Evolutionary conservation across 169 alveolate genomes (phyloP), one percentile per base, ranked within the genome.

Genomic region (Plasmodium fragile): DNA sequence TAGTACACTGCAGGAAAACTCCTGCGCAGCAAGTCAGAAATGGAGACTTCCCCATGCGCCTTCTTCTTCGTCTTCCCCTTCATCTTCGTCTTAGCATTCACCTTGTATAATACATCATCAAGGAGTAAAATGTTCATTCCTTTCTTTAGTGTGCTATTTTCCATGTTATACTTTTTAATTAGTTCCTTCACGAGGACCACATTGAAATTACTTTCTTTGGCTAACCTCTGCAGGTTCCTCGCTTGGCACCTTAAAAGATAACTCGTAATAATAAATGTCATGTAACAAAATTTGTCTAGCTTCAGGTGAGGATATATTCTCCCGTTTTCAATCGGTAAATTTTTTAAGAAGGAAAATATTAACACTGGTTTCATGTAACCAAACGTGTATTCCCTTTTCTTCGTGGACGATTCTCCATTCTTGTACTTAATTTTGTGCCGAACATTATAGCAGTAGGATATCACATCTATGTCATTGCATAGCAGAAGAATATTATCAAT

Each of bases 241-340:
- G 80, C 78, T 39, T 82, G 81, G 36, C 49, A 53, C 49, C 92
- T 55, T 10, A 82, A 36, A 11, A 39, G 72, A 13, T 65, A 55
- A 53, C 52, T 82, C 18, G 25, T 25, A 30, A 82, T 59, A 28
- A 82, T 82, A 39, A 59, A 82, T 2, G 59, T 82, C 59, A 82
- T 53, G 32, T 82, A 82, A n/a, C 92, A 82, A n/a, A 82, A 82
- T 0, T 49, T 32, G 32, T 82, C 92, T 4, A 82, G 81, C 30
- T 2, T 53, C 22, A 82, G 32, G 65, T 82, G 45, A 30, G 79
- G 81, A 65, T 32, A 65, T 18, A 82, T 32, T 32, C 65, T 82
- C 16, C 72, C 72, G n/a, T 82, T 65, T n/a, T 65, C 13, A 3
- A 82, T 32, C 8, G 92, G 92, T n/a, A 82, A 32, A 82, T 52